phyloP scores from a whole-genome alignment of 192 early-diverging fungal genomes.

The Umbelopsis ramanniana region DNA sequence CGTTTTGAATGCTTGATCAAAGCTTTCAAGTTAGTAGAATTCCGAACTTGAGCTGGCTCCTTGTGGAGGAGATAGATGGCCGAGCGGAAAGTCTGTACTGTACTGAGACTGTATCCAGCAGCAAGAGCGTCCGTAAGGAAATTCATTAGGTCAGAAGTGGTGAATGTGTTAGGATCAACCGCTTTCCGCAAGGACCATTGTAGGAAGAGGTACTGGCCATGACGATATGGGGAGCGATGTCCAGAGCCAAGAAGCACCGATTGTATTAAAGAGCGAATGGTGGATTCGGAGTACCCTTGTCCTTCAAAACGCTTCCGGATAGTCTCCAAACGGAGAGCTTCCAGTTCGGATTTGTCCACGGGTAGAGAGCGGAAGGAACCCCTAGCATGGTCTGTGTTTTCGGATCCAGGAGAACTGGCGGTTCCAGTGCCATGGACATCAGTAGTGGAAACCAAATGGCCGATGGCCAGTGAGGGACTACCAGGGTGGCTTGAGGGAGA shows the following conservation, averaged over 20 bases:
- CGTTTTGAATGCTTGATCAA: too few relatives aligned
- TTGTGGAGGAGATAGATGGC: conserved; percentile 19
- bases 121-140: not conserved
- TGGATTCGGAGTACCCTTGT: not conserved
- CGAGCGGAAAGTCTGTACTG: conserved; percentile 13
- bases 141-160: too few relatives aligned
- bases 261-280: not conserved
- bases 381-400: not conserved
- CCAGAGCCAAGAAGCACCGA: not conserved
- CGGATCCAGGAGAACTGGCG: not conserved
- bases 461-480: conserved; percentile 32
- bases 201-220: not conserved
- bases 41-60: too few relatives aligned
- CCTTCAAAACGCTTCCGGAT: not conserved
- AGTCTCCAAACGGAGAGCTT: conserved; percentile 16
- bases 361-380: not conserved
- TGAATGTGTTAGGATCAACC: not conserved
- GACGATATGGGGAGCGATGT: not conserved
- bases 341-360: not conserved
- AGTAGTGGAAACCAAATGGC: conserved; percentile 35
- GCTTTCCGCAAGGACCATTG: not conserved
- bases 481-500: conserved; percentile 26
- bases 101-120: not conserved
- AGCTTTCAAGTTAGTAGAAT: too few relatives aligned
- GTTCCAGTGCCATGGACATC: conserved; percentile 6